Evolutionary conservation across 306 rosid species (phyloP).

Genomic region (Macrotyloma uniflorum): DNA sequence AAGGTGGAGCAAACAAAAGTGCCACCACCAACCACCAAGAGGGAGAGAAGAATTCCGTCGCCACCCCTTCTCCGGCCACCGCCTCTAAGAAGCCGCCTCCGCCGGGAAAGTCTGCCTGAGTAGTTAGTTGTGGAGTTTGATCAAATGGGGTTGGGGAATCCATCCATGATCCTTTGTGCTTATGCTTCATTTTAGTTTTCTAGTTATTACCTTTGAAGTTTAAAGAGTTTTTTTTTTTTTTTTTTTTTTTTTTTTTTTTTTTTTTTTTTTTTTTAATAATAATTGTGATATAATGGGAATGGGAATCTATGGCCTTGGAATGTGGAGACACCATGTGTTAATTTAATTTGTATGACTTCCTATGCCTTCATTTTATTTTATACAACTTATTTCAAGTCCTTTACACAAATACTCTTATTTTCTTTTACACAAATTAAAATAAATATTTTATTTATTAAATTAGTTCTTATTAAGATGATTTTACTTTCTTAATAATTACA

Average conservation of each 20-base stretch:
- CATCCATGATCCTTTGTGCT: background rate
- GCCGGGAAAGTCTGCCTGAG: conserved; percentile 21
- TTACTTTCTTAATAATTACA: no score
- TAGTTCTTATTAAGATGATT: no score
- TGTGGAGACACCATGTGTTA: background rate
- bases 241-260: background rate
- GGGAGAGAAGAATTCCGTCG: background rate
- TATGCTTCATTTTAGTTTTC: background rate
- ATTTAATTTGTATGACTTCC: background rate
- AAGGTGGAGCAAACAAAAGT: background rate
- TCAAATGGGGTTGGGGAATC: background rate
- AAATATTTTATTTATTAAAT: no score
- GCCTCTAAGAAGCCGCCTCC: conserved; percentile 36
- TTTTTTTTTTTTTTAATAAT: background rate
- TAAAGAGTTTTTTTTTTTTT: background rate
- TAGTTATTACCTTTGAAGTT: background rate
- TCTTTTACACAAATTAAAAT: no score
- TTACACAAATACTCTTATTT: no score
- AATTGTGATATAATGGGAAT: background rate
- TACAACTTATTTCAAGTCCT: no score
- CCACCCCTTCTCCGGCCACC: background rate
- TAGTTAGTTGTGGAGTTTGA: background rate
- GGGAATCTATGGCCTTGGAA: background rate
- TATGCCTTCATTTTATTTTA: no score
- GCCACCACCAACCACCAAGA: conserved; percentile 1